A percentile compares a stretch with the other conserved stretches of the same genome.
Evolutionary conservation across 2,329 filamentous ascomycete genomes (phyloP).

Genomic region (Aspergillus transmontanensis): DNA sequence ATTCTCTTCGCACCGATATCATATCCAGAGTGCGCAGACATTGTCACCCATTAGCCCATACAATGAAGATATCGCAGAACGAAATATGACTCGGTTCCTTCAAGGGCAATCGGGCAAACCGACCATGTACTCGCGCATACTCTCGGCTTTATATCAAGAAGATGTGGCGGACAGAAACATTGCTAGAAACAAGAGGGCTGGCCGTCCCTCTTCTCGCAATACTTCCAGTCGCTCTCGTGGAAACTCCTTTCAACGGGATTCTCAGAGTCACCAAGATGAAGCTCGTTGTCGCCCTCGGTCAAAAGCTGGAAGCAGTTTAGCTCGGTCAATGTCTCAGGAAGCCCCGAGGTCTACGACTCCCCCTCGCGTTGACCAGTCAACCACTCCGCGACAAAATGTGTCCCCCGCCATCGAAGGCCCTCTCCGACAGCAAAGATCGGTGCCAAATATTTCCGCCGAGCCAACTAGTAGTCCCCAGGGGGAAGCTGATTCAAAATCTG

Average conservation of each 20-base stretch:
- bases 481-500: slow-evolving; percentile 15
- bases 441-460: slow-evolving; percentile 32
- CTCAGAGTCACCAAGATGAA: background rate
- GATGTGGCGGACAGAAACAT: slow-evolving; percentile 47
- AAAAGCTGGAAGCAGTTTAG: slow-evolving; percentile 11
- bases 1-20: slow-evolving; percentile 36
- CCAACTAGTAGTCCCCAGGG: slow-evolving; percentile 13
- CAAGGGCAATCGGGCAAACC: slow-evolving; percentile 29
- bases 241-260: slow-evolving; percentile 11
- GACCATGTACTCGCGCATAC: slow-evolving; percentile 31
- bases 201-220: slow-evolving; percentile 24
- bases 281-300: slow-evolving; percentile 5
- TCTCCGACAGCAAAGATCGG: slow-evolving; percentile 35
- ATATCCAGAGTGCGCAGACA: slow-evolving; percentile 22
- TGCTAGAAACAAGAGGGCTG: slow-evolving; percentile 25
- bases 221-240: slow-evolving; percentile 21
- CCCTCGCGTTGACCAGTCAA: slow-evolving; percentile 2
- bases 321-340: slow-evolving; percentile 19
- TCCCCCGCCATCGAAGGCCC: background rate
- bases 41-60: slow-evolving; percentile 39
- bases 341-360: slow-evolving; percentile 2
- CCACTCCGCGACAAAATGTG: slow-evolving; percentile 1
- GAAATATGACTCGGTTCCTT: slow-evolving; percentile 42
- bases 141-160: slow-evolving; percentile 43
- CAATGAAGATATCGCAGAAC: slow-evolving; percentile 48